These are phyloP conservation scores for Cucumis sativus DNA, from an alignment of 306 rosid species.

Conservation along the genomic window DNA sequence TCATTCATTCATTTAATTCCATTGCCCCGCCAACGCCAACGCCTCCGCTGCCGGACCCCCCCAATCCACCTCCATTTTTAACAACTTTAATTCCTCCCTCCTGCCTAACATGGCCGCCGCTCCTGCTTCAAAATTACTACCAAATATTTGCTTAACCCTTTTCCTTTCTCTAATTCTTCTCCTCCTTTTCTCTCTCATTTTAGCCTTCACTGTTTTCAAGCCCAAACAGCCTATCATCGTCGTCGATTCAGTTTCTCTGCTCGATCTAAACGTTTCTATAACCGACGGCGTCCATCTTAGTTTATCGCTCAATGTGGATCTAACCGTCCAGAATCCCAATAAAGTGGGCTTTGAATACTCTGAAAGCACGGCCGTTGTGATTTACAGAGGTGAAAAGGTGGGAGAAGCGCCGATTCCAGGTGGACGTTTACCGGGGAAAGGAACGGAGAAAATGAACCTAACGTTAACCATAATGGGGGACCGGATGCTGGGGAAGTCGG, in stretches of 20 bases:
- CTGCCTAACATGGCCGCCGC: background rate
- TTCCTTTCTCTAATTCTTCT: background rate
- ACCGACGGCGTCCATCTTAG: constrained; percentile 18
- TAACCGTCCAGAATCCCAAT: constrained; percentile 41
- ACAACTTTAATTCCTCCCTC: too few relatives aligned
- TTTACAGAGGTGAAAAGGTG: constrained; percentile 40
- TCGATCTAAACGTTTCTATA: constrained; percentile 18
- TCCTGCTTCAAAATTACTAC: background rate
- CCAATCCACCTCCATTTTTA: too few relatives aligned
- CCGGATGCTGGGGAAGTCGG: constrained; percentile 19
- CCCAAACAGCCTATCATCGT: constrained; percentile 15
- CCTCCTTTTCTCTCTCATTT: constrained; percentile 1
- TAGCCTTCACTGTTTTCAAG: constrained; percentile 41
- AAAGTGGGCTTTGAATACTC: constrained; percentile 25
- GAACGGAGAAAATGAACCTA: constrained; percentile 21
- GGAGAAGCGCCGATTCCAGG: constrained; percentile 38
- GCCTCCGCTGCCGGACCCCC: background rate
- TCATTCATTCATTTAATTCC: background rate
- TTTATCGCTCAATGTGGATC: constrained; percentile 20
- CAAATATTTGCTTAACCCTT: background rate
- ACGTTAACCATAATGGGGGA: constrained; percentile 42
- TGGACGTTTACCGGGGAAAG: constrained; percentile 16
- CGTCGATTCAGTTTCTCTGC: constrained; percentile 16
- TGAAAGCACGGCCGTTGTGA: constrained; percentile 21
- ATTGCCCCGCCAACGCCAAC: background rate